Base-by-base conservation (phyloP, 805 yeast species). In the Naumovozyma baii region DNA sequence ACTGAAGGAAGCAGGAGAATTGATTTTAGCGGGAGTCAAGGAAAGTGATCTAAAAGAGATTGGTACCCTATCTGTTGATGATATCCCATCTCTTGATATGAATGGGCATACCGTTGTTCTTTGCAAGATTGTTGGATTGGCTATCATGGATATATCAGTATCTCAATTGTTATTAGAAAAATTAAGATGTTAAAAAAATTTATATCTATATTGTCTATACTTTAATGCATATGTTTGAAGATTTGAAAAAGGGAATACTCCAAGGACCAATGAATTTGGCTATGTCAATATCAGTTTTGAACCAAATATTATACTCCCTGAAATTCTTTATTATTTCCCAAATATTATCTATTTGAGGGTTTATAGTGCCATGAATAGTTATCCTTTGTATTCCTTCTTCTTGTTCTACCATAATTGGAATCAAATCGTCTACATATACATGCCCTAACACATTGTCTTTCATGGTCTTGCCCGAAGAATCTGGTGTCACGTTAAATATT, bases 1-100 rank as follows among this genome's bases (percentile, higher is more conserved):
- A 10, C 51, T 74, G 18, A 59, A 59, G 3, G 86, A 79, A 57
- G 78, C 85, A 1, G 86, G 86, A 2, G 86, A 79, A 46, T 59
- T 79, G 38, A 70, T 77, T 35, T 71, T 69, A 49, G 64, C 69
- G 34, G 54, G 57, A 2, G 66, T 74, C 17, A 44, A 52, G 1
- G 56, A 46, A 3, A 53, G 57, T 1, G 61, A 69, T n/a, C 55
- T 76, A 34, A 51, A 74, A 5, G 78, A 74, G 49, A 48, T 76
- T 32, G 67, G 74, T 1, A 10, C 7, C 7, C 26, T 22, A 7
- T 22, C 26, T 22, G 26, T 10, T 22, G 10, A 10, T 22, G 10
- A 10, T 22, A 22, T 22, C 10, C 26, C 26, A 7, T 7, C 10
- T 22, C 26, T 22, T 10, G 26, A 22, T 7, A 10, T 22, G 5